Percentiles rank a stretch among this genome's conserved stretches.
phyloP scores from a whole-genome alignment of 176 grass and related monocot species.

The Hyparrhenia diplandra region DNA sequence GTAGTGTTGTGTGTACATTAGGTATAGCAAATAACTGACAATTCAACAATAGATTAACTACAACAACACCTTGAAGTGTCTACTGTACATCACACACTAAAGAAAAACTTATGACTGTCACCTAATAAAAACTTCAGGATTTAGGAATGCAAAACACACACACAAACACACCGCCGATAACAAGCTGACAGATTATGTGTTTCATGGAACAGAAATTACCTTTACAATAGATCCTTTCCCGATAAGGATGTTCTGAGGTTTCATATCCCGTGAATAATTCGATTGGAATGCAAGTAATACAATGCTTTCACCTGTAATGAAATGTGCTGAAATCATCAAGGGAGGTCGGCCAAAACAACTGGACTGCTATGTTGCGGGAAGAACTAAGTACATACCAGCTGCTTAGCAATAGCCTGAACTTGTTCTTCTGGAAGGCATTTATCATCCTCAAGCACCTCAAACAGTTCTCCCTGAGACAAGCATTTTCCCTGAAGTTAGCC shows the following conservation, averaged over 20 bases:
- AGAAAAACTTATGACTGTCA: not conserved
- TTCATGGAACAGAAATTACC: conserved; percentile 37
- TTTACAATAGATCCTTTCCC: conserved; percentile 91
- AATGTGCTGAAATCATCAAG: conserved; percentile 19
- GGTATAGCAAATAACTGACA: not conserved
- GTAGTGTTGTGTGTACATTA: not conserved
- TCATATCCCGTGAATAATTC: conserved; percentile 98
- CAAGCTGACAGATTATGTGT: too few relatives aligned
- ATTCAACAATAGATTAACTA: too few relatives aligned
- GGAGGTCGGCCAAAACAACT: conserved; percentile 6
- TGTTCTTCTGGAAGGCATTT: conserved; percentile 95
- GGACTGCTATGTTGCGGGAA: not conserved
- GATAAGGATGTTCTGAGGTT: conserved; percentile 97
- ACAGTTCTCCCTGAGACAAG: conserved; percentile 77
- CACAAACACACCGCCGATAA: too few relatives aligned
- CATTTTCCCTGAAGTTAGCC: not conserved
- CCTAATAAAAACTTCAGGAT: not conserved
- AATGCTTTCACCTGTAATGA: conserved; percentile 77
- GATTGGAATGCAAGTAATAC: conserved; percentile 91
- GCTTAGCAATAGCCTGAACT: conserved; percentile 98
- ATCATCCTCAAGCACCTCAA: conserved; percentile 97
- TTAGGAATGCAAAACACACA: not conserved
- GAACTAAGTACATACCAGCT: conserved; percentile 55
- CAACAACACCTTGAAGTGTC: not conserved
- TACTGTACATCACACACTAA: not conserved